Percentiles rank a stretch among this genome's conserved stretches.
phyloP scores from a whole-genome alignment of 2,329 filamentous ascomycete genomes.

The Fonsecaea nubica region DNA sequence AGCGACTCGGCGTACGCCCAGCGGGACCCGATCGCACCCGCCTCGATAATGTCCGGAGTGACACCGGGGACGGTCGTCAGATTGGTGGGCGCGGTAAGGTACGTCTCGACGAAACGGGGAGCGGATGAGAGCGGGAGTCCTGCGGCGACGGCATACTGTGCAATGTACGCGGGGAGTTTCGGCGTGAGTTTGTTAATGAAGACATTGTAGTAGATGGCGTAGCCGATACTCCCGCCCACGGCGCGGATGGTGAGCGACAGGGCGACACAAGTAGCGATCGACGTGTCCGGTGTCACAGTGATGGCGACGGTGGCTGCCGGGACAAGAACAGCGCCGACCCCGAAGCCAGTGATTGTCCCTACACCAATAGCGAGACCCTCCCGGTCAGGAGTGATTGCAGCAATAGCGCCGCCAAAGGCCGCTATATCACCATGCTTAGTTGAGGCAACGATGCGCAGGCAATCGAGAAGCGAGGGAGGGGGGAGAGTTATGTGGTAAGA shows the following conservation, averaged over 20 bases:
- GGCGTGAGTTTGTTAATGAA: constrained; percentile 54
- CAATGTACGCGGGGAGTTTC: constrained; percentile 50
- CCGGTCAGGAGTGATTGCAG: constrained; percentile 60
- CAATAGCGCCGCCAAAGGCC: constrained; percentile 54
- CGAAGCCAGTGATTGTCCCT: constrained; percentile 66
- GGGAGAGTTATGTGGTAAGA: not conserved
- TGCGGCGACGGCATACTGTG: constrained; percentile 29
- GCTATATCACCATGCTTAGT: constrained; percentile 10
- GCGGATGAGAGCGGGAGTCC: constrained; percentile 25
- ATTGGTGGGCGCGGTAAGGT: constrained; percentile 19
- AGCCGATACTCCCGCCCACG: constrained; percentile 70
- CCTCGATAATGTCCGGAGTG: constrained; percentile 14
- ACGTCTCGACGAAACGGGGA: constrained; percentile 25
- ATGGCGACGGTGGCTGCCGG: constrained; percentile 35
- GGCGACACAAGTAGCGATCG: constrained; percentile 72
- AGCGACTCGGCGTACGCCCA: constrained; percentile 22
- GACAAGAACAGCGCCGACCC: constrained; percentile 66
- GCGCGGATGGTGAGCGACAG: constrained; percentile 72
- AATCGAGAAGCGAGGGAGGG: not conserved
- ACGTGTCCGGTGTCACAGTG: constrained; percentile 59
- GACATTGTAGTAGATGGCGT: constrained; percentile 63
- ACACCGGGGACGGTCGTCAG: constrained; percentile 31
- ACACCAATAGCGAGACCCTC: constrained; percentile 61
- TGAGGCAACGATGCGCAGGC: not conserved
- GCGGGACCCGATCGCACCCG: constrained; percentile 15